These are phyloP conservation scores for Lycium barbarum DNA, from an alignment of 257 asterid species.

Conservation along the genomic window DNA sequence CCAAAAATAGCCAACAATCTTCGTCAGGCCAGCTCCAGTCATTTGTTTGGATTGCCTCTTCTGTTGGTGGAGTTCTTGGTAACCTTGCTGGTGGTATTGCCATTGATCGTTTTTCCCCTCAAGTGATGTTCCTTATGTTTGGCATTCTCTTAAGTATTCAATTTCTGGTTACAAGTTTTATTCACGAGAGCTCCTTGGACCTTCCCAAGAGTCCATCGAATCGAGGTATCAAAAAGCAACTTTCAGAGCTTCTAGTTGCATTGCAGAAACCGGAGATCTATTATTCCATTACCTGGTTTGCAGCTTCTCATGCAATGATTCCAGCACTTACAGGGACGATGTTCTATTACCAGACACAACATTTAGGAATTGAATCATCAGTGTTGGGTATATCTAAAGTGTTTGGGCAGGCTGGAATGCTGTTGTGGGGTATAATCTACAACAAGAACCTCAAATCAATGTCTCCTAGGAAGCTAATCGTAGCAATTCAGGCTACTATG, in stretches of 20 bases:
- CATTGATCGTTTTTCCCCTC: slow-evolving; percentile 60
- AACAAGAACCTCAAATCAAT: slow-evolving; percentile 66
- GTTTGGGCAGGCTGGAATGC: slow-evolving; percentile 90
- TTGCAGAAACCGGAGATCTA: slow-evolving; percentile 69
- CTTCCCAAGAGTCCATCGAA: slow-evolving; percentile 66
- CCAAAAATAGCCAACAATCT: slow-evolving; percentile 54
- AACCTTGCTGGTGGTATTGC: slow-evolving; percentile 77
- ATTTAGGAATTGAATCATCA: slow-evolving; percentile 77
- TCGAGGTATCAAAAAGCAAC: slow-evolving; percentile 55
- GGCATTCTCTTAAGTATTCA: slow-evolving; percentile 68
- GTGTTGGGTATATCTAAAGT: slow-evolving; percentile 89
- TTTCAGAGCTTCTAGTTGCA: slow-evolving; percentile 66
- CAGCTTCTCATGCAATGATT: slow-evolving; percentile 74
- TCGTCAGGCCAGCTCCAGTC: slow-evolving; percentile 81
- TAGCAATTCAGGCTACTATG: slow-evolving; percentile 72
- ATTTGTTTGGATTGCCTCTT: slow-evolving; percentile 91
- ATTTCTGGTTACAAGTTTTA: slow-evolving; percentile 64
- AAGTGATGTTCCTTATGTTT: slow-evolving; percentile 56
- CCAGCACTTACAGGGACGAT: slow-evolving; percentile 91
- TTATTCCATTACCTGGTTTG: slow-evolving; percentile 75
- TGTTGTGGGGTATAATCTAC: slow-evolving; percentile 80
- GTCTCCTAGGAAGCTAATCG: slow-evolving; percentile 71
- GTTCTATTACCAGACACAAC: slow-evolving; percentile 94
- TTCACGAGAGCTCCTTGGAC: slow-evolving; percentile 66
- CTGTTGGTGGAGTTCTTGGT: slow-evolving; percentile 85